Percentiles rank a stretch among this genome's conserved stretches.
phyloP scores from a whole-genome alignment of 805 yeast species.

The Candida qinlingensis region DNA sequence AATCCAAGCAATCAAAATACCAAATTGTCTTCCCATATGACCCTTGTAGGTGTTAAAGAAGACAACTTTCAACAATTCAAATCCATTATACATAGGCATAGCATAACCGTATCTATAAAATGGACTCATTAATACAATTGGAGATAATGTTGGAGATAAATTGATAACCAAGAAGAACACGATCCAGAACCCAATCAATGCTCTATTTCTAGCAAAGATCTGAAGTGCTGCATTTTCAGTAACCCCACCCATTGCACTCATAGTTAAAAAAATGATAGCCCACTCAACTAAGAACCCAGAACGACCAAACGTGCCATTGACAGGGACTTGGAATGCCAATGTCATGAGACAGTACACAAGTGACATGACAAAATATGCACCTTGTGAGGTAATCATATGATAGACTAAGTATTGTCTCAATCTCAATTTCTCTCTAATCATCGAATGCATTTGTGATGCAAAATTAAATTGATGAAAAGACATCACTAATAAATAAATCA shows the following conservation, averaged over 20 bases:
- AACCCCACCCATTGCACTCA: conserved; percentile 65
- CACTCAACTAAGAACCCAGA: conserved; percentile 65
- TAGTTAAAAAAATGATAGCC: conserved; percentile 54
- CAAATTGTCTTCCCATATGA: conserved; percentile 47
- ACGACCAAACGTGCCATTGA: conserved; percentile 46
- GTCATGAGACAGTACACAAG: conserved; percentile 50
- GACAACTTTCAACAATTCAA: conserved; percentile 48
- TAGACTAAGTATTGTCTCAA: conserved; percentile 39
- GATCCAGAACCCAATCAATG: conserved; percentile 65
- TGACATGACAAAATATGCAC: conserved; percentile 47
- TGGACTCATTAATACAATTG: conserved; percentile 33
- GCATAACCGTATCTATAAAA: conserved; percentile 49
- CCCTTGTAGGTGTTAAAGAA: conserved; percentile 50
- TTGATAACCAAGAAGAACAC: conserved; percentile 58
- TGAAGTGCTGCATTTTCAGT: conserved; percentile 55
- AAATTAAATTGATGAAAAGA: conserved; percentile 64
- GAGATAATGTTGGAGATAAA: conserved; percentile 56
- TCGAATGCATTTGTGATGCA: conserved; percentile 44
- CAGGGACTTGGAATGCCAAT: conserved; percentile 55
- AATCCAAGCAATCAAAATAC: conserved; percentile 51
- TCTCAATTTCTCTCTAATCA: conserved; percentile 11
- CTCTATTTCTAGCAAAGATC: conserved; percentile 46
- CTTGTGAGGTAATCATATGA: conserved; percentile 41
- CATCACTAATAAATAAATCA: conserved; percentile 58
- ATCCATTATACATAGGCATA: conserved; percentile 55